phyloP scores from a whole-genome alignment of 2,329 filamentous ascomycete species.

The Alternaria triticimaculans region DNA sequence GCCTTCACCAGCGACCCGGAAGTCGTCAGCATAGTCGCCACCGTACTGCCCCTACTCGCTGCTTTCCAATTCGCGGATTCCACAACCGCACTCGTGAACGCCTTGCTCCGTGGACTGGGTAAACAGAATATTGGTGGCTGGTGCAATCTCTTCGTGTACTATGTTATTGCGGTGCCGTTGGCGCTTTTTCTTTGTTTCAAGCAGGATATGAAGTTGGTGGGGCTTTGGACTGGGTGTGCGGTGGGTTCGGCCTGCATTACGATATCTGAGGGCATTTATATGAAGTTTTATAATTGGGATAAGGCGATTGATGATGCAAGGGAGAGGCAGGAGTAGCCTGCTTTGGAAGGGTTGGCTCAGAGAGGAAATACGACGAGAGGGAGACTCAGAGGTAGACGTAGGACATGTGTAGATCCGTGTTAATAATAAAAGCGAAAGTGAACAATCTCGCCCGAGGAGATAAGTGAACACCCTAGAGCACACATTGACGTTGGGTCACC shows the following conservation, averaged over 20 bases:
- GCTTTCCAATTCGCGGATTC: constrained; percentile 50
- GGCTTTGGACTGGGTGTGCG: constrained; percentile 48
- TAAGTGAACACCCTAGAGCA: not conserved
- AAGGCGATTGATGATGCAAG: constrained; percentile 41
- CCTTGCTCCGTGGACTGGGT: constrained; percentile 47
- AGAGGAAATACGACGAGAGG: not conserved
- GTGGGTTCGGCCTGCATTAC: constrained; percentile 44
- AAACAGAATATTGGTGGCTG: constrained; percentile 50
- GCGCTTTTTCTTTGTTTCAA: constrained; percentile 47
- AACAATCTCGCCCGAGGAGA: not conserved
- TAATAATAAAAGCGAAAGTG: not conserved
- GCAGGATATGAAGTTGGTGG: constrained; percentile 43
- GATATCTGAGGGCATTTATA: constrained; percentile 41
- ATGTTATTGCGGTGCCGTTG: constrained; percentile 47
- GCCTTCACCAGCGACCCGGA: constrained; percentile 46
- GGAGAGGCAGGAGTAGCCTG: constrained; percentile 31
- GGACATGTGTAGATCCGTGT: not conserved
- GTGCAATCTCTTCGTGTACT: constrained; percentile 49
- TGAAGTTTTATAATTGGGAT: constrained; percentile 40
- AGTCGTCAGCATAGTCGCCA: constrained; percentile 42
- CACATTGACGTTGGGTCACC: not conserved
- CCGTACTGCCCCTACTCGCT: constrained; percentile 45
- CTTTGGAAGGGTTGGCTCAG: not conserved
- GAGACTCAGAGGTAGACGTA: not conserved
- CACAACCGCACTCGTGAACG: constrained; percentile 46